A percentile compares a stretch with the other conserved stretches of the same genome.
phyloP scores from a whole-genome alignment of 2,329 filamentous ascomycete genomes.

The Ascocoryne sarcoides region DNA sequence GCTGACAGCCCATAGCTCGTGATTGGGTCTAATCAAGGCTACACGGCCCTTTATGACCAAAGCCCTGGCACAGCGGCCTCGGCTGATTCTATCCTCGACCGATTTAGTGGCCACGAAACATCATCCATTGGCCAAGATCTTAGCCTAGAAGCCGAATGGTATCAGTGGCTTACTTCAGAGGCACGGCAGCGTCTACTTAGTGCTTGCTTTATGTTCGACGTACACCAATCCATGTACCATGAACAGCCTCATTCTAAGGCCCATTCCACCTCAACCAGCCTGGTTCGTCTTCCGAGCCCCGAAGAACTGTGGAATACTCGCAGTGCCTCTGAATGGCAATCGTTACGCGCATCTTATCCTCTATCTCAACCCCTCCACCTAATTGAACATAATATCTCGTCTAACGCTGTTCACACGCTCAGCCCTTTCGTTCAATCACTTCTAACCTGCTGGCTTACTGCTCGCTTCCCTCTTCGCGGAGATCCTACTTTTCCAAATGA shows the following conservation, averaged over 20 bases:
- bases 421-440: conserved; percentile 20
- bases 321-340: conserved; percentile 39
- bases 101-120: conserved; percentile 11
- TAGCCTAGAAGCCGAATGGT: conserved; percentile 32
- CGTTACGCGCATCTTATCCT: conserved; percentile 8
- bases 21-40: conserved; percentile 11
- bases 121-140: conserved; percentile 3
- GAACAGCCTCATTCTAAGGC: conserved; percentile 34
- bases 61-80: conserved; percentile 10
- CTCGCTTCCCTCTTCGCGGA: conserved; percentile 19
- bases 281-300: conserved; percentile 26
- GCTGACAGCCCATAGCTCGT: conserved; percentile 11
- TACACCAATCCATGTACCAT: conserved; percentile 44
- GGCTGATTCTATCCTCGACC: conserved; percentile 13
- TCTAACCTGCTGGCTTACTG: conserved; percentile 19
- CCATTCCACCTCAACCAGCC: conserved; percentile 5
- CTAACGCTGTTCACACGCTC: neutral
- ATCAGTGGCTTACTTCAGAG: conserved; percentile 44
- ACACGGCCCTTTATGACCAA: conserved; percentile 8
- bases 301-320: conserved; percentile 41
- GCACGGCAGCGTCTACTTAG: conserved; percentile 44
- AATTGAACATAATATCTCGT: conserved; percentile 9
- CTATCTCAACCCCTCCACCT: conserved; percentile 10
- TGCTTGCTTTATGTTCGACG: conserved; percentile 48
- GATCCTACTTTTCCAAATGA: conserved; percentile 27